Percentiles rank a stretch among this genome's conserved stretches.
These are phyloP conservation scores for Loxodes magnus DNA, from an alignment of 73 alveolate genomes.

Conservation along the genomic window DNA sequence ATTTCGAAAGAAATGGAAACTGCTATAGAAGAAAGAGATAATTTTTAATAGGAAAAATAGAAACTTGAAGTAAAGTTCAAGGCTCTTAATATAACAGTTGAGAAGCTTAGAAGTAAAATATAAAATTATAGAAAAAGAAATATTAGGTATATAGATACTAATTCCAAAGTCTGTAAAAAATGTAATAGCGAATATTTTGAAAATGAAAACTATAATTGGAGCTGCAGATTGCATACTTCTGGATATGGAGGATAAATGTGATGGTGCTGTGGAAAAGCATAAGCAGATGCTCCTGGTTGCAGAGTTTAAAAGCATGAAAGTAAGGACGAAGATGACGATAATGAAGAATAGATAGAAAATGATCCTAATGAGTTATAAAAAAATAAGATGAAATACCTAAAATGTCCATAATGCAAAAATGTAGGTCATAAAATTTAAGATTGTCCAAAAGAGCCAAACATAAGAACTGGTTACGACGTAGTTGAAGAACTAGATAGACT, in stretches of 20 bases:
- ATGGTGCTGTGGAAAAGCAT: conserved; percentile 66
- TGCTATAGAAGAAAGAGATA: no score
- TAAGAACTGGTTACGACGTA: conserved; percentile 18
- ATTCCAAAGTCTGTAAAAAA: conserved; percentile 34
- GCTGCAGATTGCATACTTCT: conserved; percentile 44
- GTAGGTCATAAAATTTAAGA: conserved; percentile 36
- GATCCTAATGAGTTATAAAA: conserved; percentile 16
- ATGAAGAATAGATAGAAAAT: conserved; percentile 16
- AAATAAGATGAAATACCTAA: conserved; percentile 14
- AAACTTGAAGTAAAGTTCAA: no score
- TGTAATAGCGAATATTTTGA: conserved; percentile 48
- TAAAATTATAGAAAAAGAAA: no score
- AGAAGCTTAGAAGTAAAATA: no score
- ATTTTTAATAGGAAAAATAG: no score
- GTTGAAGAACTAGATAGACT: conserved; percentile 37
- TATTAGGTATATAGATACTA: no score
- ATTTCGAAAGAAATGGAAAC: no score
- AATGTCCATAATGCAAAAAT: conserved; percentile 43
- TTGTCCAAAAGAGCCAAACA: conserved; percentile 56
- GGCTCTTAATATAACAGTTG: no score
- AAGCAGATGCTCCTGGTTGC: conserved; percentile 48
- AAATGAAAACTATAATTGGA: conserved; percentile 58
- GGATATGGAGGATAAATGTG: conserved; percentile 49
- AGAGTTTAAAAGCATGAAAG: conserved; percentile 43
- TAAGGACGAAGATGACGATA: conserved; percentile 55